phyloP scores from a whole-genome alignment of 495 filamentous ascomycete species.

The Xylaria castorea region DNA sequence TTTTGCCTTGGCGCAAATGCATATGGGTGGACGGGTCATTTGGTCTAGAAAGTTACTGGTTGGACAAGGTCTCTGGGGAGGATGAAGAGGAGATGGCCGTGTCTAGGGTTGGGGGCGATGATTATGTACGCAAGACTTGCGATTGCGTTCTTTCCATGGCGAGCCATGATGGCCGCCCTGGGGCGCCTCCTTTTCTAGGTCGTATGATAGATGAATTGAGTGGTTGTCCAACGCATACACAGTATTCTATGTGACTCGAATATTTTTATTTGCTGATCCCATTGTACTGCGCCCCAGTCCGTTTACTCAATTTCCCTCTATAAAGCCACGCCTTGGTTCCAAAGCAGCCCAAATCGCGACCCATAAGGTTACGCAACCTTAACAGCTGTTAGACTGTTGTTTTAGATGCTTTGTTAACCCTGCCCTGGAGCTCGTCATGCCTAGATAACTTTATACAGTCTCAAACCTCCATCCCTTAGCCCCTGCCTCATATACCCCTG shows the following conservation, averaged over 20 bases:
- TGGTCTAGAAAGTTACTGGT: conserved; percentile 28
- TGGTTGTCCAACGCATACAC: conserved; percentile 16
- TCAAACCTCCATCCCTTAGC: background rate
- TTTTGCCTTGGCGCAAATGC: conserved; percentile 20
- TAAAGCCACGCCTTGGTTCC: background rate
- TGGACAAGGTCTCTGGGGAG: conserved; percentile 22
- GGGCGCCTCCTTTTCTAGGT: conserved; percentile 24
- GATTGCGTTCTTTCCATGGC: conserved; percentile 26
- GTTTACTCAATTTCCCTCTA: background rate
- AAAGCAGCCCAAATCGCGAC: background rate
- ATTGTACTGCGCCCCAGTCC: background rate
- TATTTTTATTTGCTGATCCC: background rate
- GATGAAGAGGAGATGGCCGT: conserved; percentile 11
- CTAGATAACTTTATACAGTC: background rate
- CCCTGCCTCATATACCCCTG: background rate
- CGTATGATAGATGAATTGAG: conserved; percentile 26
- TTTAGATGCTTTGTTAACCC: background rate
- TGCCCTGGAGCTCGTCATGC: background rate
- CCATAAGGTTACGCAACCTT: background rate
- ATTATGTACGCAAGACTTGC: conserved; percentile 22
- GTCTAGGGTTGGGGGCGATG: conserved; percentile 6
- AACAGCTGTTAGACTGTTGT: background rate
- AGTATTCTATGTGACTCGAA: background rate
- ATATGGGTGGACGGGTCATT: conserved; percentile 17
- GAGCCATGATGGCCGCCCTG: conserved; percentile 26